phyloP scores from a whole-genome alignment of 2,329 filamentous ascomycete species.

The Cercospora sp. region DNA sequence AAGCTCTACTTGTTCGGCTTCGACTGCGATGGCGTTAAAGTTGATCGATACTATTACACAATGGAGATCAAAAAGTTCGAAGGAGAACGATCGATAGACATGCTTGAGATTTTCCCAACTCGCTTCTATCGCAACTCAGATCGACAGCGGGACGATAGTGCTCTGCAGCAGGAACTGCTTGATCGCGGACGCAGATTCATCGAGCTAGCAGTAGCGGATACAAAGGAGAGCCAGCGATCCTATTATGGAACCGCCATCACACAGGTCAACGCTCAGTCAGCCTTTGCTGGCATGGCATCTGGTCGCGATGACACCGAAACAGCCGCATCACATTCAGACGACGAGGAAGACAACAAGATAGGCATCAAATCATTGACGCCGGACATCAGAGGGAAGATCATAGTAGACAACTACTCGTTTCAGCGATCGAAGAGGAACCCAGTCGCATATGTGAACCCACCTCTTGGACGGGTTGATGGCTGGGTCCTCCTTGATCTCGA shows the following conservation, averaged over 20 bases:
- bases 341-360: background rate
- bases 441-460: background rate
- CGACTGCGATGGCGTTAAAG: background rate
- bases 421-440: background rate
- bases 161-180: background rate
- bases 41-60: background rate
- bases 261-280: background rate
- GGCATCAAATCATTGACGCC: background rate
- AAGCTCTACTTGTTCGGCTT: background rate
- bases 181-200: background rate
- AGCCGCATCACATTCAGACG: background rate
- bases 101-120: background rate
- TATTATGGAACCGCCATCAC: conserved; percentile 9
- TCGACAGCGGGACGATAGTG: background rate
- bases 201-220: background rate
- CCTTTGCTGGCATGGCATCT: background rate
- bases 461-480: background rate
- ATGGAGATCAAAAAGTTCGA: background rate
- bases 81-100: background rate
- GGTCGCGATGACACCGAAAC: background rate
- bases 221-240: background rate
- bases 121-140: background rate
- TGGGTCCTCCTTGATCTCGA: background rate
- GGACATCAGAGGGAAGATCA: background rate
- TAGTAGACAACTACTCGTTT: conserved; percentile 3